Base-by-base conservation (phyloP, 2,329 filamentous ascomycete genomes). In the Aspergillus thermomutatus region DNA sequence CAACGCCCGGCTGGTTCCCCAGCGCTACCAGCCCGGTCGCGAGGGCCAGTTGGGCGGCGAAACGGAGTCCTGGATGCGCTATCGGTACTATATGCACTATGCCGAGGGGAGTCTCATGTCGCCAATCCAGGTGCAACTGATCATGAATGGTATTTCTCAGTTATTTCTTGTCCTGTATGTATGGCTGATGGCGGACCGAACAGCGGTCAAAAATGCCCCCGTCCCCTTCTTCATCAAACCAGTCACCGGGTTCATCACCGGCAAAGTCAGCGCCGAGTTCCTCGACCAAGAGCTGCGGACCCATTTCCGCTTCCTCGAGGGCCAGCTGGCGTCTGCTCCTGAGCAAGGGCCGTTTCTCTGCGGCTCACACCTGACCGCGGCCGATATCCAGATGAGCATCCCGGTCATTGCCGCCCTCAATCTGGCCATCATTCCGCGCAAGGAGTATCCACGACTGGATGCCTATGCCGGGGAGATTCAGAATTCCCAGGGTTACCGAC, bases 41-140 rank as follows among this genome's bases (percentile, higher is more conserved):
- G 82, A 86, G 50, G 81, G 79, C 4, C 69, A 81, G 31, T 69
- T 85, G 11, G 82, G 83, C 6, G 82, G 76, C 5, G 85, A 87
- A 72, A 84, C 79, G 0, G 84, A 87, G 63, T 75, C 78, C 58
- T 87, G 83, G 81, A 68, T 85, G 67, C 77, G 84, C 41, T 85
- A 86, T 67, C 77, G 81, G 68, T 90, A 90, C 70, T 85, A 85
- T 63, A 84, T 96, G 80, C 88, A 96, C 71, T 97, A 92, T 73
- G 82, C 85, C 4, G 93, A 97, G 76, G 93, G 92, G 9, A 90
- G 84, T 59, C 75, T 97, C 59, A 94, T 95, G 87, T 83, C 85
- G 0, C 78, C 86, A 48, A 72, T 94, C 60, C 74, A 92, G 1
- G 74, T 90, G 59, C 76, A 80, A 10, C 69, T 94, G 14, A 75